These are phyloP conservation scores for Gracilaria gracilis DNA, from an alignment of 23 red algal species.

Conservation along the genomic window DNA sequence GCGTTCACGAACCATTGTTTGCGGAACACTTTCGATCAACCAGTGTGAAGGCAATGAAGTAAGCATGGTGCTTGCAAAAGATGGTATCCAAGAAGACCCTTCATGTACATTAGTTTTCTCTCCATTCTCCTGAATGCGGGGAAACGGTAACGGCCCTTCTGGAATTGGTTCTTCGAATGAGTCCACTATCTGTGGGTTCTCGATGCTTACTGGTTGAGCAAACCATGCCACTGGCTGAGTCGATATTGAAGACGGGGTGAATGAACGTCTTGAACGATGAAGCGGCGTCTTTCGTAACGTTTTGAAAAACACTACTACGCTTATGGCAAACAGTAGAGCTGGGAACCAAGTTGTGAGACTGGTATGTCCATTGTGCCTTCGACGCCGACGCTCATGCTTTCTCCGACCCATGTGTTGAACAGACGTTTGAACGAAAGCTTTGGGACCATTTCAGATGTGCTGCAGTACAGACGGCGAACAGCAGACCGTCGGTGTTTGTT, in stretches of 20 bases:
- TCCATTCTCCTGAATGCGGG: background rate
- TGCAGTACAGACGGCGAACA: too few species aligned
- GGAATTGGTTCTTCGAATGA: background rate
- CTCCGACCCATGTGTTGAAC: conserved; percentile 3
- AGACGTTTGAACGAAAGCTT: too few species aligned
- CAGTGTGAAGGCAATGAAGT: conserved; percentile 5
- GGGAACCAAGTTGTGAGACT: background rate
- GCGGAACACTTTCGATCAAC: background rate
- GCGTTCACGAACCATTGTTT: background rate
- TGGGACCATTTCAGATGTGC: too few species aligned
- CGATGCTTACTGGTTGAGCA: conserved; percentile 13
- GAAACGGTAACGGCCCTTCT: conserved; percentile 26
- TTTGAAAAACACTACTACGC: background rate
- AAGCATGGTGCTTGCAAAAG: conserved; percentile 9
- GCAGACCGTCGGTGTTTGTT: too few species aligned
- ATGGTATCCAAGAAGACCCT: conserved; percentile 22
- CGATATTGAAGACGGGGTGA: background rate
- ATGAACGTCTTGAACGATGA: background rate
- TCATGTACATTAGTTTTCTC: background rate
- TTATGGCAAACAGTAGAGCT: background rate
- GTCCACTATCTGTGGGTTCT: background rate
- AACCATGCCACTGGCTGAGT: conserved; percentile 24
- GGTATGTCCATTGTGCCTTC: background rate
- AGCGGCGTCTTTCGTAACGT: background rate
- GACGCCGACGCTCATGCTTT: background rate